Evolutionary conservation across 371 early-diverging fungal species (phyloP), one percentile per base, ranked within the genome.

Genomic region (Actinomucor elegans): DNA sequence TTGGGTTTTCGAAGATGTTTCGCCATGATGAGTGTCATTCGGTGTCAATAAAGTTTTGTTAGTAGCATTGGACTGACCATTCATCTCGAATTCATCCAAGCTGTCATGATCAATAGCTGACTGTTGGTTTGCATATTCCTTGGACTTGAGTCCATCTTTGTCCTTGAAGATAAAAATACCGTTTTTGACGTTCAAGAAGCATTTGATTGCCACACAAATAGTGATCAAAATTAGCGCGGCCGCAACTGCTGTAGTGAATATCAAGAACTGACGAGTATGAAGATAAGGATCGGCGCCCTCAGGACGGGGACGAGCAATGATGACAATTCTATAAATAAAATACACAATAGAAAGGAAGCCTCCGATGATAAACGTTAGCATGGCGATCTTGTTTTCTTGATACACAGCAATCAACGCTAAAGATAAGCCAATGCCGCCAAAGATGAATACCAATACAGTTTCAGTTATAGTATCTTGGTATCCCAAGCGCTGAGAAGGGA

Each of bases 261-360:
- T 64, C 31, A 78, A 52, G 41, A 78, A 78, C 4, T 63, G 59
- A 8, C 79, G 71, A 0, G 79, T 78, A 28, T 75, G 75, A 23
- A 59, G 34, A 29, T 78, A 78, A 14, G 79, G 79, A 57, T 78
- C 76, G 1, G 33, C 35, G 3, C 9, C 48, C 0, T 18, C 36
- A 4, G 38, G 1, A 21, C 53, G 55, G 7, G 77, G 68, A 11
- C 37, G 29, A 0, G 64, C 52, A 33, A 78, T 71, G 1, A 51
- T 11, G 3, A 48, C 67, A 10, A 78, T 54, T 5, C 71, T 59
- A 43, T 71, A 78, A 5, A 71, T 50, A 18, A 78, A 61, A 21
- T 78, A 78, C 3, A 28, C 66, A 31, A 67, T 23, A 8, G 69
- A 50, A 3, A 55, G 21, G 1, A 52, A 7, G 21, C 69, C 64